Evolutionary conservation across 148 eudicot species (phyloP).

Genomic region (Bassia scoparia): DNA sequence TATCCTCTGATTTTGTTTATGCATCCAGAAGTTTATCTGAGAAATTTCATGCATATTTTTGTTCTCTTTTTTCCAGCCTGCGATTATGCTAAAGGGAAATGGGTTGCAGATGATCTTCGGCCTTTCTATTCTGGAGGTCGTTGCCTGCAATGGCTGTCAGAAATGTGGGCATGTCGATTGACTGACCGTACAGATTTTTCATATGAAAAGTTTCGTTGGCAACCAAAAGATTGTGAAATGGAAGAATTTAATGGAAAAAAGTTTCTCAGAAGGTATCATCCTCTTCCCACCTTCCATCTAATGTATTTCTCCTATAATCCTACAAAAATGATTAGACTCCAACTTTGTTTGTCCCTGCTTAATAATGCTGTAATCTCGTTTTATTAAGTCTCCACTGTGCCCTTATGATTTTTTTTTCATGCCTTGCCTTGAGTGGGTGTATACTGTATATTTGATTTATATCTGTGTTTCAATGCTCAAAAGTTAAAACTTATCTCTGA

Average conservation of each 20-base stretch:
- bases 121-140: slow-evolving; percentile 90
- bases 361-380: too few relatives aligned
- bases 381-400: too few relatives aligned
- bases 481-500: too few relatives aligned
- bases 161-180: slow-evolving; percentile 94
- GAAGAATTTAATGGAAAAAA: slow-evolving; percentile 60
- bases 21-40: not conserved
- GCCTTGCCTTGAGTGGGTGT: too few relatives aligned
- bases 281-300: not conserved
- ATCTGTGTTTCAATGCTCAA: too few relatives aligned
- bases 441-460: too few relatives aligned
- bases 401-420: too few relatives aligned
- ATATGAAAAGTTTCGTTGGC: slow-evolving; percentile 86
- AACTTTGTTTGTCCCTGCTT: not conserved
- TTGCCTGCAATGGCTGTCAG: slow-evolving; percentile 89
- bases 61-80: slow-evolving; percentile 51
- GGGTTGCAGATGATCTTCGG: slow-evolving; percentile 66
- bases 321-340: not conserved
- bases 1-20: not conserved
- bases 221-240: slow-evolving; percentile 71
- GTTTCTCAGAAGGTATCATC: slow-evolving; percentile 59
- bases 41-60: slow-evolving; percentile 8
- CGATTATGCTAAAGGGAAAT: slow-evolving; percentile 72
- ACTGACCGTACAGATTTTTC: slow-evolving; percentile 76
- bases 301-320: not conserved